phyloP scores from a whole-genome alignment of 1,284 basidiomycete genomes.

The Ganoderma leucocontextum region DNA sequence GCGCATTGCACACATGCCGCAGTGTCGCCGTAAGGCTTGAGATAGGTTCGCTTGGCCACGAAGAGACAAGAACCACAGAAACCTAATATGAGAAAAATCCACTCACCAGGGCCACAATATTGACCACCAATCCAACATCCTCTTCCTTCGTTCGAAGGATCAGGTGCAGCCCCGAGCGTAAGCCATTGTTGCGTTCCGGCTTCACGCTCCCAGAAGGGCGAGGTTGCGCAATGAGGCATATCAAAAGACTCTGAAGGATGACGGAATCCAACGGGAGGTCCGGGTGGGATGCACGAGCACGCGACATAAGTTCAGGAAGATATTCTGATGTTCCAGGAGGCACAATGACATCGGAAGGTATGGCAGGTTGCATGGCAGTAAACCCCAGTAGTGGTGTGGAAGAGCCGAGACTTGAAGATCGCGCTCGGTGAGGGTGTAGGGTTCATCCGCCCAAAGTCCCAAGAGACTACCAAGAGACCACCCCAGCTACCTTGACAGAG shows the following conservation, averaged over 20 bases:
- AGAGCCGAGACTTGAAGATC: neutral
- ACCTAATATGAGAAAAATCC: neutral
- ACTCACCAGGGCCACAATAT: slow-evolving; percentile 64
- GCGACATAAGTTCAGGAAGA: slow-evolving; percentile 57
- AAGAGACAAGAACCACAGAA: neutral
- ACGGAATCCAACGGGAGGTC: slow-evolving; percentile 65
- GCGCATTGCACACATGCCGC: neutral
- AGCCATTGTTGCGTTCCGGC: slow-evolving; percentile 15
- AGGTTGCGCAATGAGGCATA: slow-evolving; percentile 60
- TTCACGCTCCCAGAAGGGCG: slow-evolving; percentile 22
- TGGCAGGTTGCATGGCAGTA: neutral
- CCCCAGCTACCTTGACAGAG: neutral
- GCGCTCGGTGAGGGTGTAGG: neutral
- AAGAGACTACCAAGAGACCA: neutral
- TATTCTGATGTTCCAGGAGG: slow-evolving; percentile 58
- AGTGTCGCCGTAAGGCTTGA: no score
- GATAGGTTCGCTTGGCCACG: neutral
- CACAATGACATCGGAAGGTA: neutral
- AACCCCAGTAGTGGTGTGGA: neutral
- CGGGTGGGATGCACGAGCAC: slow-evolving; percentile 53
- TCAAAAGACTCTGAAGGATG: slow-evolving; percentile 70
- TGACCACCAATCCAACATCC: slow-evolving; percentile 61
- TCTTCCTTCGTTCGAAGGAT: slow-evolving; percentile 69
- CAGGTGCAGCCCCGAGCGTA: slow-evolving; percentile 39
- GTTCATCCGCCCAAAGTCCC: neutral